Percentiles rank a stretch among this genome's conserved stretches.
Conservation (phyloP, 2,329 filamentous ascomycete species). For the Cordyceps tenuipes region DNA sequence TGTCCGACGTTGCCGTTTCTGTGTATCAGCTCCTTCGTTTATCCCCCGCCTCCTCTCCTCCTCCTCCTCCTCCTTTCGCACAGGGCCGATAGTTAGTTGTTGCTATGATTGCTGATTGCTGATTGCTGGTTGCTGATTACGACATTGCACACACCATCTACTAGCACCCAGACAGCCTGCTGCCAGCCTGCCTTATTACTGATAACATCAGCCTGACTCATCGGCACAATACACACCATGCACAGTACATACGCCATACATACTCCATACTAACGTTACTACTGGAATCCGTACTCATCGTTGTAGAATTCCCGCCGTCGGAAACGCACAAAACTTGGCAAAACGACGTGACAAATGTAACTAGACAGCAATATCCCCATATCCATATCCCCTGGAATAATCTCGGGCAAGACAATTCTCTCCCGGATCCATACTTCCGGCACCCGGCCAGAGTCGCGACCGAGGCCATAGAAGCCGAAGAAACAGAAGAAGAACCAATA, state of each 20-base stretch:
- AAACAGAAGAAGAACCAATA: not conserved
- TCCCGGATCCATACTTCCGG: constrained; percentile 5
- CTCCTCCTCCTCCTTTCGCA: no score
- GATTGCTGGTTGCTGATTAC: not conserved
- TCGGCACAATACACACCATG: not conserved
- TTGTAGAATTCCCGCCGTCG: not conserved
- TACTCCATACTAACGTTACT: no score
- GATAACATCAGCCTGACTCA: constrained; percentile 9
- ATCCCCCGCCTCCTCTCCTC: no score
- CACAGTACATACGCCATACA: no score
- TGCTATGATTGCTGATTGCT: no score
- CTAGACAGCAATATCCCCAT: no score
- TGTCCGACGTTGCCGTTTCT: not conserved
- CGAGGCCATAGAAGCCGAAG: not conserved
- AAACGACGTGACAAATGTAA: not conserved
- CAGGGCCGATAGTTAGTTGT: no score
- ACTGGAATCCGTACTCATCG: no score
- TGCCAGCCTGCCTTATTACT: no score
- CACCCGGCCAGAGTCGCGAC: constrained; percentile 4
- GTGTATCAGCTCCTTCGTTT: not conserved
- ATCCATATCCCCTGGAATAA: not conserved
- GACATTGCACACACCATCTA: not conserved
- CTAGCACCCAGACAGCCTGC: not conserved
- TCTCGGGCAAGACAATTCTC: not conserved
- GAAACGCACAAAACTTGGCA: not conserved